Evolutionary conservation across 2,329 filamentous ascomycete species (phyloP).

Genomic region (Phoma herbarum): DNA sequence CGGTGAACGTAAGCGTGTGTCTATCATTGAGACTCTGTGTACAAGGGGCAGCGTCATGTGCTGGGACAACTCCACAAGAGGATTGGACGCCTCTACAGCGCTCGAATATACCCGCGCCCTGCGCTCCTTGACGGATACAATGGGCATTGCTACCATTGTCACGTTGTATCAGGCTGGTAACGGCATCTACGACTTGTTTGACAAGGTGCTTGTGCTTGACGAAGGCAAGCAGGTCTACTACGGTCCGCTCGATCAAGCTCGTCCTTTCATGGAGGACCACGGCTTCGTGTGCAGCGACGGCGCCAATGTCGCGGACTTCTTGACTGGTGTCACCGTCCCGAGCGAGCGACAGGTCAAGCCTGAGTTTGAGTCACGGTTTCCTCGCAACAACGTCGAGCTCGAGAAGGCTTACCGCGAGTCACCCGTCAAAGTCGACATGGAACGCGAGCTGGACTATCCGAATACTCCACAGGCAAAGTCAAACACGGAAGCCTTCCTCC

Average conservation of each 20-base stretch:
- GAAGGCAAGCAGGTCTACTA: constrained; percentile 81
- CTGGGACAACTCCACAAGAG: constrained; percentile 57
- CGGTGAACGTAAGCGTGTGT: constrained; percentile 74
- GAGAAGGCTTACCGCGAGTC: constrained; percentile 60
- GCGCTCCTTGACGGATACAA: constrained; percentile 59
- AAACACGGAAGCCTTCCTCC: constrained; percentile 59
- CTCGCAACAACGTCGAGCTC: constrained; percentile 56
- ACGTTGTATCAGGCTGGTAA: constrained; percentile 64
- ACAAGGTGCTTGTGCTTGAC: constrained; percentile 77
- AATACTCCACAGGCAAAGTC: constrained; percentile 56
- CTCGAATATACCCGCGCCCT: constrained; percentile 65
- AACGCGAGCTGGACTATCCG: constrained; percentile 66
- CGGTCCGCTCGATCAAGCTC: constrained; percentile 67
- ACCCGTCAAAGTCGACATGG: constrained; percentile 60
- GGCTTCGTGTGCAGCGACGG: constrained; percentile 72
- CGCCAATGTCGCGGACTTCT: constrained; percentile 75
- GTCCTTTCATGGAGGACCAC: constrained; percentile 70
- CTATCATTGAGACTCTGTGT: constrained; percentile 71
- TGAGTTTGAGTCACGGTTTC: constrained; percentile 54
- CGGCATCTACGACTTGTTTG: constrained; percentile 68
- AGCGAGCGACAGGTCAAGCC: constrained; percentile 53
- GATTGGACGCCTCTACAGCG: constrained; percentile 53
- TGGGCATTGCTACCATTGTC: constrained; percentile 60
- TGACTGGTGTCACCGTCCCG: constrained; percentile 73
- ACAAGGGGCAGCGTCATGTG: constrained; percentile 65